Evolutionary conservation across 495 filamentous ascomycete genomes (phyloP), one percentile per base, ranked within the genome.

Genomic region (Penicillium psychrofluorescens): DNA sequence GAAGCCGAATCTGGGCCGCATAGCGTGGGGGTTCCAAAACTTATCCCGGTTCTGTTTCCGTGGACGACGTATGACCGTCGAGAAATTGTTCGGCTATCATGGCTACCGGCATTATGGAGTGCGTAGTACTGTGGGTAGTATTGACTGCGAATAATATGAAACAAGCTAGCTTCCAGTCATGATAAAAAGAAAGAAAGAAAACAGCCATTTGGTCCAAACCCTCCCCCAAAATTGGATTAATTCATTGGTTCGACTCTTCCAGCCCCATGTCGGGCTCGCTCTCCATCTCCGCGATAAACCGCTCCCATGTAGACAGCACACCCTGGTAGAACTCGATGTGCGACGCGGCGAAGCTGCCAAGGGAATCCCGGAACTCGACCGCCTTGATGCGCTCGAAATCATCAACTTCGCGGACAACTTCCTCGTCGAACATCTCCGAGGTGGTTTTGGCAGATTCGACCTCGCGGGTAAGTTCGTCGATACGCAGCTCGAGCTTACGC

Each of bases 321-420:
- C 77, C 78, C 38, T 75, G 77, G 55, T 95, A 97, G 55, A 95
- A 97, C 8, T 83, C 79, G 46, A 94, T 82, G 58, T 98, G 88
- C 36, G 85, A 80, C 51, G 89, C 86, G 8, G 90, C 89, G 36
- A 97, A 68, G 22, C 75, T 79, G 10, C 86, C 86, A 48, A 97
- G 73, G 40, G 89, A 89, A 51, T 86, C 80, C 54, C 86, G 86
- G 63, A 98, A 91, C 71, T 98, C 92, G 41, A 85, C 74, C 27
- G 85, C 80, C 68, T 98, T 98, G 75, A 97, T 95, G 35, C 90
- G 78, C 68, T 97, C 92, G 61, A 98, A 98, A 60, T 95, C 90
- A 11, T 73, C 79, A 2, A 95, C 86, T 70, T 98, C 92, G 39
- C 83, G 83, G 7, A 96, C 81, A 15, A 95, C 90, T 66, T 96